phyloP scores from a whole-genome alignment of 1,284 basidiomycete species.

The Apiotrichum domesticum region DNA sequence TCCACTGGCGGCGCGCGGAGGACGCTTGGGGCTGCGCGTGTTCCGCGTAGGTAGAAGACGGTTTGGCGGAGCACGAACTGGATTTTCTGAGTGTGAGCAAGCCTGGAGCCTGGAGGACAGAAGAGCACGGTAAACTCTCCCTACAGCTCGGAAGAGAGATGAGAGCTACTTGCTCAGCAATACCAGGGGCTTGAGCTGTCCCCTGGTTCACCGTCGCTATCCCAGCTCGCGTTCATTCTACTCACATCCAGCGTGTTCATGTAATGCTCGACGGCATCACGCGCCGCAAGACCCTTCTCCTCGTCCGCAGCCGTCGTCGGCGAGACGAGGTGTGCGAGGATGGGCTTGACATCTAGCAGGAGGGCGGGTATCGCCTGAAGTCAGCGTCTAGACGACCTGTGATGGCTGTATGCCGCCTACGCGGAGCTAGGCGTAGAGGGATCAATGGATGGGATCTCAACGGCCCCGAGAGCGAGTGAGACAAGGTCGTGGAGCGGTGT shows the following conservation, averaged over 20 bases:
- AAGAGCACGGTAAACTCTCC: too few species aligned
- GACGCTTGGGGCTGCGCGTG: slow-evolving; percentile 26
- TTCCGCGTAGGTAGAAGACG: slow-evolving; percentile 38
- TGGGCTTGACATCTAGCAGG: slow-evolving; percentile 34
- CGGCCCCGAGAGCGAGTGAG: too few species aligned
- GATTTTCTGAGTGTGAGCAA: slow-evolving; percentile 34
- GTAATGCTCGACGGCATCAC: slow-evolving; percentile 33
- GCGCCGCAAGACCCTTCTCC: slow-evolving; percentile 18
- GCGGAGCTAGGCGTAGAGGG: too few species aligned
- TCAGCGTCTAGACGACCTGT: background rate
- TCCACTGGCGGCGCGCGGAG: slow-evolving; percentile 27
- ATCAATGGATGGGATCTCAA: too few species aligned
- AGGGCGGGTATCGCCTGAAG: slow-evolving; percentile 36
- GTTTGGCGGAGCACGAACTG: slow-evolving; percentile 43
- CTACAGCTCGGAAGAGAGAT: too few species aligned
- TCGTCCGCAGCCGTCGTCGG: slow-evolving; percentile 16
- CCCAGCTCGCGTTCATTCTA: background rate
- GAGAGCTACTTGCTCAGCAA: too few species aligned
- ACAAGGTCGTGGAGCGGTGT: too few species aligned
- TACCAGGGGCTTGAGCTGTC: too few species aligned
- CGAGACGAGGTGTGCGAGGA: slow-evolving; percentile 31
- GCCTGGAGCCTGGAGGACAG: slow-evolving; percentile 25
- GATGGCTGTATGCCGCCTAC: too few species aligned
- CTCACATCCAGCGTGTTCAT: slow-evolving; percentile 39
- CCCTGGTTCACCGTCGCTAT: too few species aligned